These are phyloP conservation scores for Begonia peltatifolia DNA, from an alignment of 306 rosid species.

Conservation along the genomic window DNA sequence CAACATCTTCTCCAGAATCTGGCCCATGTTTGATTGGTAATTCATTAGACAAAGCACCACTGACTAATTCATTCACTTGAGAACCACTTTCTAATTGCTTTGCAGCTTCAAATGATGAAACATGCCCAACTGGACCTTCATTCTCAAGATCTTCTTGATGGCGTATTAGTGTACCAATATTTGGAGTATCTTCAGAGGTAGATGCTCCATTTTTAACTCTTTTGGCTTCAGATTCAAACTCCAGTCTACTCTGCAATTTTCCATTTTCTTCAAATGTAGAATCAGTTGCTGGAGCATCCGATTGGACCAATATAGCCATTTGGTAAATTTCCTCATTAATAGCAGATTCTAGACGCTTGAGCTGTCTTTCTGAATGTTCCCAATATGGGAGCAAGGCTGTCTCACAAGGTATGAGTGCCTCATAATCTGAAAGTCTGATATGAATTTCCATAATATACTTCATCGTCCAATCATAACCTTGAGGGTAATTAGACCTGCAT, in stretches of 20 bases:
- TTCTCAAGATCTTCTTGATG: constrained; percentile 11
- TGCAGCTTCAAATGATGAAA: constrained; percentile 18
- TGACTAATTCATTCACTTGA: constrained; percentile 23
- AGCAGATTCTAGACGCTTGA: constrained; percentile 48
- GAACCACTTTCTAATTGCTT: constrained; percentile 14
- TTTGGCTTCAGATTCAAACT: constrained; percentile 20
- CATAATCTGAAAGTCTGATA: constrained; percentile 69
- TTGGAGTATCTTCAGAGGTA: constrained; percentile 22
- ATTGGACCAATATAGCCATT: constrained; percentile 14
- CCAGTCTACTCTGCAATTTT: constrained; percentile 17
- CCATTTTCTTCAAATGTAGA: constrained; percentile 12
- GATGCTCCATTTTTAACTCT: constrained; percentile 16
- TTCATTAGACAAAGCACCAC: constrained; percentile 24
- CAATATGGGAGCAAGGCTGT: constrained; percentile 74
- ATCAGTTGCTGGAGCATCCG: constrained; percentile 23
- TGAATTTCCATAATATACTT: constrained; percentile 60
- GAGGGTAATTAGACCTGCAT: constrained; percentile 46
- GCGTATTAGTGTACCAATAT: constrained; percentile 12
- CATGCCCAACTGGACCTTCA: constrained; percentile 9
- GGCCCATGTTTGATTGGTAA: constrained; percentile 20
- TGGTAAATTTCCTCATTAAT: constrained; percentile 36
- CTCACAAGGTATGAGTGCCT: constrained; percentile 49
- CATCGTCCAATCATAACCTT: constrained; percentile 26
- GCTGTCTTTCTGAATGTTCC: constrained; percentile 66
- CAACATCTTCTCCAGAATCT: constrained; percentile 55